Base-by-base conservation (phyloP, 495 filamentous ascomycete genomes). In the Baudoinia panamericana region DNA sequence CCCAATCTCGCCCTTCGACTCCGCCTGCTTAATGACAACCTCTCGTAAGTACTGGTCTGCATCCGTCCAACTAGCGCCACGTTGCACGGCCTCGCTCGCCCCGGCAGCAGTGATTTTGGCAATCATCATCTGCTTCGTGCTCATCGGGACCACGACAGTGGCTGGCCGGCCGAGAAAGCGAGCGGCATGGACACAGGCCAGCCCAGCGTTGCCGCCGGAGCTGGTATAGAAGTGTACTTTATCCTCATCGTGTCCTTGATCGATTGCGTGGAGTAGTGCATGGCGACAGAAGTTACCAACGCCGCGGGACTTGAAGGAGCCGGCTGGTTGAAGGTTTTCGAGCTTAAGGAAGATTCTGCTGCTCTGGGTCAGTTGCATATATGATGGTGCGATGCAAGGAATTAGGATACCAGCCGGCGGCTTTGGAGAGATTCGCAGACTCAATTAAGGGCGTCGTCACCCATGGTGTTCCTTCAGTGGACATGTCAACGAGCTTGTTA, bases 251-350 rank as follows among this genome's bases (percentile, higher is more conserved):
- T 30, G 58, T 45, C 61, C 30, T 62, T 62, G 23, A 65, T 39
- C 19, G 12, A 30, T 57, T 45, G 61, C 30, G 9, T 56, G 52
- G 35, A 56, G 54, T 19, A 57, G 54, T 43, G 78, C 65, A 43
- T 72, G 61, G 30, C 78, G 71, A 62, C 88, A 76, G 54, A 86
- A 71, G 59, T 82, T 73, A 47, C 86, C 88, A 46, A 95, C 75
- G 13, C 82, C 88, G 54, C 76, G 73, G 40, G 86, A 93, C 61
- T 95, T 97, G 76, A 95, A 97, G 8, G 85, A 92, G 31, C 84
- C 86, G 4, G 82, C 80, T 4, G 90, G 88, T 52, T 97, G 88
- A 52, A 88, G 74, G 60, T 83, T 83, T 45, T 97, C 88, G 41
- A 95, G 76, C 57, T 97, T 97, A 52, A 97, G 77, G 61, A 80